phyloP scores from a whole-genome alignment of 2,329 filamentous ascomycete genomes.

The Beauveria medogensis region DNA sequence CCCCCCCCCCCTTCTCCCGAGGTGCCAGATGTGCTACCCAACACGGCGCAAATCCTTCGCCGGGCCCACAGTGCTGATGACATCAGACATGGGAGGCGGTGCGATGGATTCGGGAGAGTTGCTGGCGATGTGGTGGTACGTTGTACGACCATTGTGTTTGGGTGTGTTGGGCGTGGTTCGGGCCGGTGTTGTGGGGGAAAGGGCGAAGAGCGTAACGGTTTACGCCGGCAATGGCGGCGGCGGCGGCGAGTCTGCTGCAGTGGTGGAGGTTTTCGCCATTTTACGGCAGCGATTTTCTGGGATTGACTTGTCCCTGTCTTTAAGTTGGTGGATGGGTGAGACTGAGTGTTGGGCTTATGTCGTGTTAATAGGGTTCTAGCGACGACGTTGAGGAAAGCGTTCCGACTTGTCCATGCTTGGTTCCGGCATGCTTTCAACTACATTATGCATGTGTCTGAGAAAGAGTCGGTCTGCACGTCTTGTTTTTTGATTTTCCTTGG shows the following conservation, averaged over 20 bases:
- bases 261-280: too few relatives aligned
- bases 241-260: too few relatives aligned
- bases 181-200: neutral
- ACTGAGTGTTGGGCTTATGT: neutral
- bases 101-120: too few relatives aligned
- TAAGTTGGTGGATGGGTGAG: too few relatives aligned
- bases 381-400: neutral
- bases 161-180: neutral
- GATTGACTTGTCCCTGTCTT: neutral
- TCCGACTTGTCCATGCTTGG: neutral
- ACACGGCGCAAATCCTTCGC: too few relatives aligned
- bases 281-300: neutral
- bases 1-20: too few relatives aligned
- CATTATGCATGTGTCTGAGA: neutral
- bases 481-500: neutral
- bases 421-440: neutral
- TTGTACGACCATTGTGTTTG: neutral
- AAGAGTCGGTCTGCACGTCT: neutral
- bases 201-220: neutral
- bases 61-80: too few relatives aligned
- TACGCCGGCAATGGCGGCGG: neutral
- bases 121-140: too few relatives aligned
- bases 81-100: too few relatives aligned
- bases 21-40: too few relatives aligned
- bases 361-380: neutral